Evolutionary conservation across 176 grass and related monocot species (phyloP).

Genomic region (Alopecurus myosuroides): DNA sequence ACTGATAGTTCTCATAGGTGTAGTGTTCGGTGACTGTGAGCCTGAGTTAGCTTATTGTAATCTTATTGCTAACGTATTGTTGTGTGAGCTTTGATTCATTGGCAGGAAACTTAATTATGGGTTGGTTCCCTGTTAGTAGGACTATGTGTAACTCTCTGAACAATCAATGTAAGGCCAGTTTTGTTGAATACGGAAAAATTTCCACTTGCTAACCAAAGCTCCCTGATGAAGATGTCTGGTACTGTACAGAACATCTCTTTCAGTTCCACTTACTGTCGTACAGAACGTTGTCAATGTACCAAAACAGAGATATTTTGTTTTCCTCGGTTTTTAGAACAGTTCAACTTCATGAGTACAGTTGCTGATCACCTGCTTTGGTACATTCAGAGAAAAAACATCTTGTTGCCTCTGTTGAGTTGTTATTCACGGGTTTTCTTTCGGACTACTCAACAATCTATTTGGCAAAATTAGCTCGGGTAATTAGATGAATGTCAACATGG

Average conservation of each 20-base stretch:
- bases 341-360: neutral
- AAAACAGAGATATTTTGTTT: neutral
- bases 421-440: neutral
- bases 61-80: too few species aligned
- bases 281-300: too few species aligned
- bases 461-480: too few species aligned
- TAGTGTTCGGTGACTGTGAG: neutral
- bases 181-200: neutral
- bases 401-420: neutral
- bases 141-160: neutral
- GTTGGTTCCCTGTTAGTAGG: too few species aligned
- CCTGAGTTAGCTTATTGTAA: too few species aligned
- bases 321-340: neutral
- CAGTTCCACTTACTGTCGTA: neutral
- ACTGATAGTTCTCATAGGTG: too few species aligned
- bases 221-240: constrained; percentile 65
- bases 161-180: neutral
- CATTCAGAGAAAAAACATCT: neutral
- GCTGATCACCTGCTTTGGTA: constrained; percentile 8
- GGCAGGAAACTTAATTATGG: too few species aligned
- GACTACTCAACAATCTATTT: neutral
- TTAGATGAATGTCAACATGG: too few species aligned
- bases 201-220: constrained; percentile 60
- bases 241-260: too few species aligned
- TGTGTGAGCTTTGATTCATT: neutral